Evolutionary conservation across 1,284 basidiomycete genomes (phyloP), one percentile per base, ranked within the genome.

Genomic region (Mrakiaceae sp.): DNA sequence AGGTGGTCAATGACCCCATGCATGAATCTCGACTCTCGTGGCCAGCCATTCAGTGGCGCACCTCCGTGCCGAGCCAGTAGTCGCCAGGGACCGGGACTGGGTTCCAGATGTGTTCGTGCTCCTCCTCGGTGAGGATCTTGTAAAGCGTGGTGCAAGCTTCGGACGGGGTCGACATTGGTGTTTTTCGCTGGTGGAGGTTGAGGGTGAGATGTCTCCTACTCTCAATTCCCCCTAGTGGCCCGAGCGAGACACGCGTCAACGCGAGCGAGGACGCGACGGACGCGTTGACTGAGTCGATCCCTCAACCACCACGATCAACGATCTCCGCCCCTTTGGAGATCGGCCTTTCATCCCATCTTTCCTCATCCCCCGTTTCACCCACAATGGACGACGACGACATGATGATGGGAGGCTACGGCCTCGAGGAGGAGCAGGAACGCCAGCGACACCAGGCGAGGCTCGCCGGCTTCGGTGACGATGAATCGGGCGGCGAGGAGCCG

Each of bases 361-460:
- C 27, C 27, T 27, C 27, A 27, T 27, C 27, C 27, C 27, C 27
- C 27, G 27, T 27, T 53, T 11, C 52, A 3, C 52, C 14, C 9
- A 53, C 3, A 16, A 53, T 53, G 48, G 54, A 57, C 14, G 55
- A 50, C 50, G 43, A 64, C 8, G 63, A 67, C 44, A 39, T 27
- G 6, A 47, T 47, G 2, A 64, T 67, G 66, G 63, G 60, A 40
- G 60, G 62, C 48, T 61, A 67, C 53, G 64, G 64, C 2, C 53
- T 57, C 49, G 60, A 66, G 16, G 64, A 66, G 48, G 64, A 66
- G 60, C 46, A 53, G n/a, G 60, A 66, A 14, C 64, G 64, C 3
- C 55, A 48, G 14, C 44, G 46, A 12, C 16, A 50, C 4, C 43
- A 58, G 8, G 52, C 52, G 40, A 48, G 54, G 8, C 8, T 27